Conservation (phyloP, 2,329 filamentous ascomycete genomes). For the Hypoxylon sp. region DNA sequence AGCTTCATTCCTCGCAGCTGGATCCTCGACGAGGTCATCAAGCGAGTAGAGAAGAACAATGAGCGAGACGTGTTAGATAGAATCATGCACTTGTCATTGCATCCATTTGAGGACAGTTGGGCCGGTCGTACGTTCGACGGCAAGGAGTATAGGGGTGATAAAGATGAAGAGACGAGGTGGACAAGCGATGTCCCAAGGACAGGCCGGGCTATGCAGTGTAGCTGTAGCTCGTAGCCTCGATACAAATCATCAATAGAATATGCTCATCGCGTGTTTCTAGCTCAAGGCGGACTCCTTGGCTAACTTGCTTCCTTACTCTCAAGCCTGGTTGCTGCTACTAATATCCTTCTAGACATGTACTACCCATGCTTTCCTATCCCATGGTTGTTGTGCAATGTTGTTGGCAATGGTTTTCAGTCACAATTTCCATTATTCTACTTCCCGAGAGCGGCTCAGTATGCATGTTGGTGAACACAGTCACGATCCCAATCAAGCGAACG, state of each 20-base stretch:
- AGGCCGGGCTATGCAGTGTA: conserved; percentile 89
- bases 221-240: conserved; percentile 81
- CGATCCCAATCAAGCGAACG: not conserved
- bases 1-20: conserved; percentile 92
- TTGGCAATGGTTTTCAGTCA: too few relatives aligned
- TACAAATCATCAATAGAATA: not conserved
- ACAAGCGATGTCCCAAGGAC: conserved; percentile 85
- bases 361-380: not conserved
- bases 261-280: not conserved
- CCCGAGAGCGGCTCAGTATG: not conserved
- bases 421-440: too few relatives aligned
- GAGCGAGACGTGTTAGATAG: conserved; percentile 83
- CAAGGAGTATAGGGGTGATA: conserved; percentile 68
- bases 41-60: conserved; percentile 84
- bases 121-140: conserved; percentile 63
- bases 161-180: conserved; percentile 83
- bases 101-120: conserved; percentile 89
- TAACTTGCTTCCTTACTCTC: not conserved
- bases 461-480: conserved; percentile 7
- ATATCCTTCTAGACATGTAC: not conserved
- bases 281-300: not conserved
- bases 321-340: not conserved
- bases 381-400: not conserved
- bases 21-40: conserved; percentile 94
- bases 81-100: conserved; percentile 84